Percentiles rank a stretch among this genome's conserved stretches.
Evolutionary conservation across 2,329 filamentous ascomycete species (phyloP).

Genomic region (Nannizziopsis barbatae): DNA sequence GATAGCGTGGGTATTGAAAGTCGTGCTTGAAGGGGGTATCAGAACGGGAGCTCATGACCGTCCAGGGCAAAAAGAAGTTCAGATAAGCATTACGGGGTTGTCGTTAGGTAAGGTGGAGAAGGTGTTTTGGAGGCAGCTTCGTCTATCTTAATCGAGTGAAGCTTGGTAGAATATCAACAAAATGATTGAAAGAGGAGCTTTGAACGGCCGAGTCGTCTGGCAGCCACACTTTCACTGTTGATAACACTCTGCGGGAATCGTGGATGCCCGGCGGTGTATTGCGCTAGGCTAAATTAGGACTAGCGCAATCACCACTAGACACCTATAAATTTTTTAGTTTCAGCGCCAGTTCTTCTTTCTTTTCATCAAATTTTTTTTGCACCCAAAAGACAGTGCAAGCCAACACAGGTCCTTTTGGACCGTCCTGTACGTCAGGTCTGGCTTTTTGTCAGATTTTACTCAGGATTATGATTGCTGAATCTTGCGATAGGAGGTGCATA

Average conservation of each 20-base stretch:
- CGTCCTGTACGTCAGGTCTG: slow-evolving; percentile 42
- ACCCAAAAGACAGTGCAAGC: slow-evolving; percentile 81
- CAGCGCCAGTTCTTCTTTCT: slow-evolving; percentile 20
- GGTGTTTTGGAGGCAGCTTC: neutral
- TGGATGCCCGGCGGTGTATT: slow-evolving; percentile 2
- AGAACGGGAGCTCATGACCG: slow-evolving; percentile 3
- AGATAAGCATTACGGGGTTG: neutral
- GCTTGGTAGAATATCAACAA: neutral
- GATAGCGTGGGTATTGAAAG: slow-evolving; percentile 10
- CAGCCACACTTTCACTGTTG: neutral
- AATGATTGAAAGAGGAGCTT: neutral
- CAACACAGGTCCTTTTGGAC: slow-evolving; percentile 39
- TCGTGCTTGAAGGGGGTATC: neutral
- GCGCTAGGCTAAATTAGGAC: slow-evolving; percentile 11
- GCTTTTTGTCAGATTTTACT: slow-evolving; percentile 56
- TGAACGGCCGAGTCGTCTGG: neutral
- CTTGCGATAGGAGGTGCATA: slow-evolving; percentile 53
- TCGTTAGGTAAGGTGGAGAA: neutral
- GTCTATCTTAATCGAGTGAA: neutral
- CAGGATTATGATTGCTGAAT: slow-evolving; percentile 51
- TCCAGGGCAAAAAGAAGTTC: neutral
- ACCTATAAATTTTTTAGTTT: slow-evolving; percentile 19
- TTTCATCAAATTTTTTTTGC: slow-evolving; percentile 45
- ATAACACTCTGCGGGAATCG: slow-evolving; percentile 1
- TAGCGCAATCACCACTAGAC: slow-evolving; percentile 10